Conservation (phyloP, 1,139 yeast genomes). For the Geotrichum europaeum region DNA sequence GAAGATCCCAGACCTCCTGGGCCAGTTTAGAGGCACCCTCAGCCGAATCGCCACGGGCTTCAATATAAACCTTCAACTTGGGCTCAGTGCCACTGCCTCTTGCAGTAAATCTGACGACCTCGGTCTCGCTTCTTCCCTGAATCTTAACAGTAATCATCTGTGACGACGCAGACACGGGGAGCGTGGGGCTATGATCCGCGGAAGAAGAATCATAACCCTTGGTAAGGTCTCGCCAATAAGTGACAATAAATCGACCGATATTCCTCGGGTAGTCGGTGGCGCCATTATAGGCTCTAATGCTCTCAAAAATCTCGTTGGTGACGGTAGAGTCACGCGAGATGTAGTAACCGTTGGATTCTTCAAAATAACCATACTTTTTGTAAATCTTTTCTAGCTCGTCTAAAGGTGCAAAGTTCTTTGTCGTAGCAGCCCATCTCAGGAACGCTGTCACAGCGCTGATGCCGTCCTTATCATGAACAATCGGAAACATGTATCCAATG, state of each 20-base stretch:
- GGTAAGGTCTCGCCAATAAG: constrained; percentile 78
- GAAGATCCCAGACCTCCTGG: constrained; percentile 57
- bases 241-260: constrained; percentile 52
- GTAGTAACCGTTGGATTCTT: constrained; percentile 85
- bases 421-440: constrained; percentile 56
- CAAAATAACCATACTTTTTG: constrained; percentile 66
- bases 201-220: constrained; percentile 73
- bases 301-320: constrained; percentile 49
- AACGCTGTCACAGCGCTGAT: constrained; percentile 76
- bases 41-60: constrained; percentile 52
- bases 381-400: constrained; percentile 56
- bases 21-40: constrained; percentile 49
- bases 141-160: constrained; percentile 77
- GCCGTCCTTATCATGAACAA: constrained; percentile 93
- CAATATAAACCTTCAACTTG: constrained; percentile 84
- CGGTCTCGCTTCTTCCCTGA: constrained; percentile 28
- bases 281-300: constrained; percentile 37
- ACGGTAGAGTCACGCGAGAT: constrained; percentile 48
- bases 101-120: constrained; percentile 64
- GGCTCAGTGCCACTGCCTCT: constrained; percentile 98
- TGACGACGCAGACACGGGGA: constrained; percentile 66
- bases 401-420: constrained; percentile 30
- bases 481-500: constrained; percentile 84
- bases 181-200: constrained; percentile 46
- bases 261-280: constrained; percentile 36